Conservation (phyloP, 192 early-diverging fungal genomes). For the Entophlyctis luteolus region DNA sequence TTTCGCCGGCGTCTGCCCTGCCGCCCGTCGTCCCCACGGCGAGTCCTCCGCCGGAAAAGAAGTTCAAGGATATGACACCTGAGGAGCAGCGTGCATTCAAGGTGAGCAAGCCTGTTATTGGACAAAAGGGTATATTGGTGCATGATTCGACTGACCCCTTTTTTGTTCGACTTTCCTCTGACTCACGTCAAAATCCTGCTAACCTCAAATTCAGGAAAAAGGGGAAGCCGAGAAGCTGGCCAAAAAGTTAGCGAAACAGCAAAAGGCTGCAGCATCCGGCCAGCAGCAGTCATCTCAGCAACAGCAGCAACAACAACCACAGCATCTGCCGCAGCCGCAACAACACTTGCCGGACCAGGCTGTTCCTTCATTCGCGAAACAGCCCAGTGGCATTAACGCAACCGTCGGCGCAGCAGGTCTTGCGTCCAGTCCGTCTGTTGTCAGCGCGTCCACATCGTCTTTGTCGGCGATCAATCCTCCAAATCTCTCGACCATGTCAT, state of each 20-base stretch:
- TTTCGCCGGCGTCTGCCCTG: background rate
- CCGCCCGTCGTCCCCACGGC: background rate
- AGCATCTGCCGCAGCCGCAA: slow-evolving; percentile 6
- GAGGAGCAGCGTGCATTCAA: slow-evolving; percentile 84
- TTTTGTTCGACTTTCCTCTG: background rate
- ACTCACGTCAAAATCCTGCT: background rate
- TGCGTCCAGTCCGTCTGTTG: no score
- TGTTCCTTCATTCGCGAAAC: slow-evolving; percentile 24
- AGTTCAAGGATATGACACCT: slow-evolving; percentile 76
- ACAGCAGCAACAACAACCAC: slow-evolving; percentile 24
- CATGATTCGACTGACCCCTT: background rate
- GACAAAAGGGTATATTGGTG: no score
- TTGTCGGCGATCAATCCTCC: background rate
- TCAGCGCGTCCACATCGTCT: slow-evolving; percentile 7
- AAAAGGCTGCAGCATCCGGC: slow-evolving; percentile 19
- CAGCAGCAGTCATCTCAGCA: background rate
- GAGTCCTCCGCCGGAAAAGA: background rate
- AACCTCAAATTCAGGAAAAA: slow-evolving; percentile 47
- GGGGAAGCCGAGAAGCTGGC: slow-evolving; percentile 73
- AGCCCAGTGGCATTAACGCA: no score
- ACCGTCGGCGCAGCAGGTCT: slow-evolving; percentile 5
- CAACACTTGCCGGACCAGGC: background rate
- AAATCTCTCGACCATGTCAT: slow-evolving; percentile 1
- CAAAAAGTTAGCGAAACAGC: slow-evolving; percentile 35
- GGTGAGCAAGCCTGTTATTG: slow-evolving; percentile 36